A percentile compares a stretch with the other conserved stretches of the same genome.
phyloP scores from a whole-genome alignment of 2,329 filamentous ascomycete genomes.

The Lachnellula arida region DNA sequence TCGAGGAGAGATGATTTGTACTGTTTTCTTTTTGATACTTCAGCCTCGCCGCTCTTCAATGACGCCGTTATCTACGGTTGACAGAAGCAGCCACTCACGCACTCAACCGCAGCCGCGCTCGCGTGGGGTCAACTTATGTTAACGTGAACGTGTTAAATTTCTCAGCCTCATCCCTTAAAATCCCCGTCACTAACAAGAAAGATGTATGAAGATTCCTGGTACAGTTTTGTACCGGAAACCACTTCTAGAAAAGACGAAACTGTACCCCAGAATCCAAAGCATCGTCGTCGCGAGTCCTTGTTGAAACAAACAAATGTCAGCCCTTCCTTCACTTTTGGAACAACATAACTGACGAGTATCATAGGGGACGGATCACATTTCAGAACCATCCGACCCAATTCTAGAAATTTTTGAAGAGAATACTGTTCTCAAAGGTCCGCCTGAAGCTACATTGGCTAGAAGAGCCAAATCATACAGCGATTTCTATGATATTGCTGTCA shows the following conservation, averaged over 20 bases:
- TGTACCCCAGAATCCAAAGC: conserved; percentile 44
- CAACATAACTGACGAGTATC: conserved; percentile 35
- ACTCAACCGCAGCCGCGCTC: background rate
- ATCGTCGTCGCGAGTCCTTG: conserved; percentile 65
- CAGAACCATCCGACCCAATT: conserved; percentile 51
- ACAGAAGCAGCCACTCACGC: background rate
- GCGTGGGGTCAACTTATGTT: background rate
- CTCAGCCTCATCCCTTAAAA: conserved; percentile 8
- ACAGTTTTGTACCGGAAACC: conserved; percentile 66
- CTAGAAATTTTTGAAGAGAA: conserved; percentile 54
- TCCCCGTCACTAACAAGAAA: conserved; percentile 14
- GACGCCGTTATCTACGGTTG: background rate
- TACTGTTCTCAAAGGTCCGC: conserved; percentile 53
- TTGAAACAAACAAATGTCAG: conserved; percentile 62
- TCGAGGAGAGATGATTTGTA: too few relatives aligned
- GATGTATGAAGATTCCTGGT: conserved; percentile 85
- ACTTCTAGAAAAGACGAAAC: conserved; percentile 46
- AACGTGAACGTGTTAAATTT: conserved; percentile 3
- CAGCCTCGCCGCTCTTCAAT: conserved; percentile 20
- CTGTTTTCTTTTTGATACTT: background rate
- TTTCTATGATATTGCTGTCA: conserved; percentile 61
- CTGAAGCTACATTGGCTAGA: conserved; percentile 58
- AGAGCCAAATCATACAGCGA: conserved; percentile 75
- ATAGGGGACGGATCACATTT: conserved; percentile 47
- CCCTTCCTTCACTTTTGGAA: conserved; percentile 24